Conservation (phyloP, 2,329 filamentous ascomycete genomes). For the Xylaria polymorpha region DNA sequence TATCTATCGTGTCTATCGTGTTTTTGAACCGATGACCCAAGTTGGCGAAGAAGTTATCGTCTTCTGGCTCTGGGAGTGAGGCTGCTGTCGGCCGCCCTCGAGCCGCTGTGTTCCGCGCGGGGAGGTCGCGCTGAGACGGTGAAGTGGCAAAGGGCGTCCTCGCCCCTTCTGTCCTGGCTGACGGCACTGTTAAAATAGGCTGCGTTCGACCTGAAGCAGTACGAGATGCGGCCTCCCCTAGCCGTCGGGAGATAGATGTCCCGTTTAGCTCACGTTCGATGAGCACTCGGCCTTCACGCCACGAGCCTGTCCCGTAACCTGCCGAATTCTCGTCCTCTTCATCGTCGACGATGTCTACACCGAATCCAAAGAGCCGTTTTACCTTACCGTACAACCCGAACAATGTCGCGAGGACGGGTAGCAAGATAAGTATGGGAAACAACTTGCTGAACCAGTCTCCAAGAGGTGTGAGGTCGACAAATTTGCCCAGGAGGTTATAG, state of each 20-base stretch:
- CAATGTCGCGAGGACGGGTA: slow-evolving; percentile 85
- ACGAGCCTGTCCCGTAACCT: slow-evolving; percentile 81
- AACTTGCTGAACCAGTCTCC: slow-evolving; percentile 87
- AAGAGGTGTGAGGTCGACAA: slow-evolving; percentile 85
- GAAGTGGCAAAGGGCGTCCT: slow-evolving; percentile 60
- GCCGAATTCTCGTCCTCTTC: slow-evolving; percentile 73
- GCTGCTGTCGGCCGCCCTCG: slow-evolving; percentile 51
- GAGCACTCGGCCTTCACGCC: slow-evolving; percentile 90
- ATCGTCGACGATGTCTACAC: slow-evolving; percentile 78
- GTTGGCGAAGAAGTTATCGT: slow-evolving; percentile 85
- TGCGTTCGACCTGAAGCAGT: slow-evolving; percentile 52
- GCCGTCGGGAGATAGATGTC: slow-evolving; percentile 64
- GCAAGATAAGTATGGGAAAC: slow-evolving; percentile 87
- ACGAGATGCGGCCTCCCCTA: slow-evolving; percentile 57
- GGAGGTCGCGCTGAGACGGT: slow-evolving; percentile 51
- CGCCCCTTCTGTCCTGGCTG: slow-evolving; percentile 51
- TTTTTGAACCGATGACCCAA: slow-evolving; percentile 90
- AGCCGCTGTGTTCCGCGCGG: slow-evolving; percentile 48
- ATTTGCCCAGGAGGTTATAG: slow-evolving; percentile 83
- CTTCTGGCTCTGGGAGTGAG: slow-evolving; percentile 71
- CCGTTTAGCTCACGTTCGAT: slow-evolving; percentile 87
- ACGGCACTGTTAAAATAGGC: slow-evolving; percentile 62
- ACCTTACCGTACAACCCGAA: slow-evolving; percentile 91
- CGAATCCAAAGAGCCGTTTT: slow-evolving; percentile 81
- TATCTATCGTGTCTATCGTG: slow-evolving; percentile 85